Conservation (phyloP, 2,329 filamentous ascomycete species). For the Paraphoma chrysanthemicola region DNA sequence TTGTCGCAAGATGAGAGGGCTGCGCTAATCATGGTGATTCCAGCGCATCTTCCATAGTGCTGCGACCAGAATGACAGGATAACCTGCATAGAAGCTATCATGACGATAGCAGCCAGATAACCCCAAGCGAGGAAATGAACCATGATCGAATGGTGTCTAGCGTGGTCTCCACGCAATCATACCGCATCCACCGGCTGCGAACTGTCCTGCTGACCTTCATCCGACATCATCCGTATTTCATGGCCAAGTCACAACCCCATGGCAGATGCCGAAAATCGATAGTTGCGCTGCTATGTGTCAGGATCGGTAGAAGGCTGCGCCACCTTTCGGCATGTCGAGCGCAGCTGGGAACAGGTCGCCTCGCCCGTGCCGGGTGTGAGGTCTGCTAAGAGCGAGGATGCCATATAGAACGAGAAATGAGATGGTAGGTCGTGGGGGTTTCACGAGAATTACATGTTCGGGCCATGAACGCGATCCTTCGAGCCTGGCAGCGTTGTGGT, state of each 20-base stretch:
- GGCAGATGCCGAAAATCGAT: neutral
- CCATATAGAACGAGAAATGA: neutral
- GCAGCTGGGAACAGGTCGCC: neutral
- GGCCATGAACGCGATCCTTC: neutral
- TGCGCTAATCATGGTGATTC: neutral
- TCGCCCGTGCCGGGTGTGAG: neutral
- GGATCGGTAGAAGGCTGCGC: conserved; percentile 12
- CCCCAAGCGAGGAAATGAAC: neutral
- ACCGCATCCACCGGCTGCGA: conserved; percentile 6
- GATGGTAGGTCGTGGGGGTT: conserved; percentile 1
- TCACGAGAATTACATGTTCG: neutral
- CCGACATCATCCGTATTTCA: conserved; percentile 1
- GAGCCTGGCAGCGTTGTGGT: neutral
- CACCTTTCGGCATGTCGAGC: conserved; percentile 1
- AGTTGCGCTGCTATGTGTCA: conserved; percentile 8
- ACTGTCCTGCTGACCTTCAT: conserved; percentile 5
- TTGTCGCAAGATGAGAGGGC: neutral
- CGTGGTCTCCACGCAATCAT: neutral
- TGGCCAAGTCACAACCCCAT: neutral
- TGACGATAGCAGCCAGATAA: neutral
- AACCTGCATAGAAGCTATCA: neutral
- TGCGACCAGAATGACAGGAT: neutral
- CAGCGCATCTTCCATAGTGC: neutral
- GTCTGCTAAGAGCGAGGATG: conserved; percentile 3
- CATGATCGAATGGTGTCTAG: neutral